A percentile compares a stretch with the other conserved stretches of the same genome.
Evolutionary conservation across 768 basidiomycete species (phyloP).

Genomic region (Pholiota molesta): DNA sequence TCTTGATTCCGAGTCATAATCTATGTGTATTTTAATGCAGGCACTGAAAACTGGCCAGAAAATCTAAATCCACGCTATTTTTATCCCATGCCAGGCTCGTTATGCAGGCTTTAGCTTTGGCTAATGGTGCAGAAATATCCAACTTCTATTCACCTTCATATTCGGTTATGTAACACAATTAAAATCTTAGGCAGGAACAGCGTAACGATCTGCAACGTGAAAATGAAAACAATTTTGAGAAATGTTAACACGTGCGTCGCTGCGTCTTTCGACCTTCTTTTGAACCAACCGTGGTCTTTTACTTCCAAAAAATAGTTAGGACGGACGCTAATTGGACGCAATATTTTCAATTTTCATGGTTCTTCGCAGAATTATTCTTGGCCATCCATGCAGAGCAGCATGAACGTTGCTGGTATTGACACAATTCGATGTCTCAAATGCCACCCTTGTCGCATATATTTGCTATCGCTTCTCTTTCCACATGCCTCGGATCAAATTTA

Average conservation of each 20-base stretch:
- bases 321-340: background rate
- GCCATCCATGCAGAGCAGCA: background rate
- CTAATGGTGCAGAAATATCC: no score
- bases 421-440: conserved; percentile 1
- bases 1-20: background rate
- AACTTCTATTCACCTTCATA: no score
- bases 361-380: background rate
- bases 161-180: no score
- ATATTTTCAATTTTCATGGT: background rate
- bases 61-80: background rate
- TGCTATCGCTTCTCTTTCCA: conserved; percentile 20
- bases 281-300: background rate
- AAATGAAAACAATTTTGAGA: background rate
- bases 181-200: no score
- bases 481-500: conserved; percentile 8
- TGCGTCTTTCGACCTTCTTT: background rate
- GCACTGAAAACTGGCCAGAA: background rate
- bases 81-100: background rate
- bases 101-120: no score
- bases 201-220: background rate
- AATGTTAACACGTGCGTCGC: background rate
- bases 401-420: conserved; percentile 6
- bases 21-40: background rate
- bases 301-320: background rate
- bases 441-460: conserved; percentile 17